Percentiles rank a stretch among this genome's conserved stretches.
Conservation (phyloP, 495 filamentous ascomycete genomes). For the Penicillium alfredii region DNA sequence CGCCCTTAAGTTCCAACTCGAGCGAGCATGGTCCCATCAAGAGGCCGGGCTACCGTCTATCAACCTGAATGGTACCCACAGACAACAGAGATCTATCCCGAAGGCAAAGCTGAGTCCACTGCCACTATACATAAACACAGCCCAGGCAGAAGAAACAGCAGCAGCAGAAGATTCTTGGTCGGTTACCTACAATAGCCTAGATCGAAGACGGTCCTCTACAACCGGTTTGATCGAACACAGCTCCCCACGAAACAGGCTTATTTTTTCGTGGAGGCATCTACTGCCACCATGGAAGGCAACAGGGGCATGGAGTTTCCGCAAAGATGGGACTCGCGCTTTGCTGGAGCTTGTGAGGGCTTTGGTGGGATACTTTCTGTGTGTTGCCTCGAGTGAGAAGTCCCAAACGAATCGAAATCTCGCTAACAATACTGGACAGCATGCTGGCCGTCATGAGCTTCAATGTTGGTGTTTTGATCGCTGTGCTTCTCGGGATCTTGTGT, state of each 20-base stretch:
- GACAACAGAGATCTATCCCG: not conserved
- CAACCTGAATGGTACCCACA: not conserved
- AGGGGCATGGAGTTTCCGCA: conserved; percentile 6
- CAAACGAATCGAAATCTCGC: too few species aligned
- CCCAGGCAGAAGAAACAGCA: too few species aligned
- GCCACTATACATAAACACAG: conserved; percentile 9
- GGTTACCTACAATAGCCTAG: not conserved
- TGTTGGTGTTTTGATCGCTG: conserved; percentile 11
- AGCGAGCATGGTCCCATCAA: not conserved
- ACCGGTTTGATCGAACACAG: too few species aligned
- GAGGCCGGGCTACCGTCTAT: not conserved
- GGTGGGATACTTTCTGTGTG: conserved; percentile 15
- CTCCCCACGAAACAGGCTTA: too few species aligned
- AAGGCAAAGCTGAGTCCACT: conserved; percentile 14
- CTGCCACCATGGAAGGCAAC: conserved; percentile 7
- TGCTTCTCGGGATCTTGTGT: conserved; percentile 10
- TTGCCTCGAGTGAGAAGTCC: too few species aligned
- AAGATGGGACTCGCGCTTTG: conserved; percentile 6
- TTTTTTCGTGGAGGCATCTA: too few species aligned
- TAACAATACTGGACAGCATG: conserved; percentile 7
- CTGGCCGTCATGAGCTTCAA: conserved; percentile 20
- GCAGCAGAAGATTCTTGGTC: not conserved
- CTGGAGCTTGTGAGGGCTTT: conserved; percentile 9
- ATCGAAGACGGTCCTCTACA: too few species aligned
- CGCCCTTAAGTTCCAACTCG: conserved; percentile 13